Conservation (phyloP, 495 filamentous ascomycete species). For the Hypoxylon trugodes region DNA sequence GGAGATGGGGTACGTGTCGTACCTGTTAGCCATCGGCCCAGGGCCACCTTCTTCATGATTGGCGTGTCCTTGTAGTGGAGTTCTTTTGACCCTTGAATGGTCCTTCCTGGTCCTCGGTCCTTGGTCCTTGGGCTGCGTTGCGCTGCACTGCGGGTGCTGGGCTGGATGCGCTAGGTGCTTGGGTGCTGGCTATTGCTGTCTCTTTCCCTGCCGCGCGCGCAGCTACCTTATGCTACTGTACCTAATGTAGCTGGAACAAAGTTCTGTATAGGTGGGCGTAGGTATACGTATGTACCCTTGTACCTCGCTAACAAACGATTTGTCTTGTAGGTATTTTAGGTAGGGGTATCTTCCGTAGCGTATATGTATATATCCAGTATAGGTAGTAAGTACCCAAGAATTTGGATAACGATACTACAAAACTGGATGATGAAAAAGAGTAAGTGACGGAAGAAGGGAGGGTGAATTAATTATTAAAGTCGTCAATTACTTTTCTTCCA, state of each 20-base stretch:
- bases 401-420: too few relatives aligned
- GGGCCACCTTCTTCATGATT: constrained; percentile 45
- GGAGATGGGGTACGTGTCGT: constrained; percentile 42
- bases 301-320: constrained; percentile 13
- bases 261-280: background rate
- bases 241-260: too few relatives aligned
- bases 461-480: background rate
- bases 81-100: constrained; percentile 34
- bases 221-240: too few relatives aligned
- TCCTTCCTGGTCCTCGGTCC: constrained; percentile 41
- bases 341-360: too few relatives aligned
- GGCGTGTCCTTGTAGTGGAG: constrained; percentile 25
- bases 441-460: background rate
- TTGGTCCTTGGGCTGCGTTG: constrained; percentile 31
- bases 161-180: too few relatives aligned
- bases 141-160: background rate
- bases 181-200: too few relatives aligned
- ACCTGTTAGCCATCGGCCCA: constrained; percentile 45
- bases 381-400: background rate
- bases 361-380: too few relatives aligned
- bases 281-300: background rate
- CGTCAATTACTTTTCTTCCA: background rate
- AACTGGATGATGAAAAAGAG: background rate
- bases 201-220: too few relatives aligned
- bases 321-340: background rate